Conservation (phyloP, 495 filamentous ascomycete species). For the Evernia prunastri region DNA sequence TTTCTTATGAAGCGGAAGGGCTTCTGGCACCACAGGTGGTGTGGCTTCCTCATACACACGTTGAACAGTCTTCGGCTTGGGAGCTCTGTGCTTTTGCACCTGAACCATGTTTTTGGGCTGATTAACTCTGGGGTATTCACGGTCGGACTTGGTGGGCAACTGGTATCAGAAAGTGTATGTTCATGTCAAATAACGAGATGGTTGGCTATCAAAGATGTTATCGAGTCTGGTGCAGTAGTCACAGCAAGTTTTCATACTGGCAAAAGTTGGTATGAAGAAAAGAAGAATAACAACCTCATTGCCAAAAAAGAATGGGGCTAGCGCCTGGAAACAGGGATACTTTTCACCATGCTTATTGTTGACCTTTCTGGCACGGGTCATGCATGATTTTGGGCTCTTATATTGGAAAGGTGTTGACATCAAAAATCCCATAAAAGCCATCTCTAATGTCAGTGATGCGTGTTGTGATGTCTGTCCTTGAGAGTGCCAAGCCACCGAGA, state of each 20-base stretch:
- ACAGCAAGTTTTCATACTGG: background rate
- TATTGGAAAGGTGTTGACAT: background rate
- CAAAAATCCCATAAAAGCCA: background rate
- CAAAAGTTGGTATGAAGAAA: background rate
- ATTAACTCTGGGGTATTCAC: background rate
- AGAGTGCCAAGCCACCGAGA: background rate
- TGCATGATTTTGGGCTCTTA: background rate
- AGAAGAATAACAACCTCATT: background rate
- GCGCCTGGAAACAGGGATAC: background rate
- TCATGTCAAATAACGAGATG: background rate
- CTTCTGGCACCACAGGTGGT: background rate
- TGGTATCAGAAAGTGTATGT: background rate
- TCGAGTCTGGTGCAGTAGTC: background rate
- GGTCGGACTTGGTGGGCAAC: background rate
- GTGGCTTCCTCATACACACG: background rate
- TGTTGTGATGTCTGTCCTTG: background rate
- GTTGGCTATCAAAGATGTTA: background rate
- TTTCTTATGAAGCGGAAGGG: background rate
- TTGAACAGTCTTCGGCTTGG: background rate
- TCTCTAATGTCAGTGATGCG: background rate
- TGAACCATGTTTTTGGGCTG: background rate
- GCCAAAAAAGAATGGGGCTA: no score
- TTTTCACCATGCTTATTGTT: background rate
- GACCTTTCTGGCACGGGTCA: background rate
- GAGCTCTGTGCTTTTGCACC: background rate